phyloP scores from a whole-genome alignment of 257 asterid genomes.

The Salvia miltiorrhiza region DNA sequence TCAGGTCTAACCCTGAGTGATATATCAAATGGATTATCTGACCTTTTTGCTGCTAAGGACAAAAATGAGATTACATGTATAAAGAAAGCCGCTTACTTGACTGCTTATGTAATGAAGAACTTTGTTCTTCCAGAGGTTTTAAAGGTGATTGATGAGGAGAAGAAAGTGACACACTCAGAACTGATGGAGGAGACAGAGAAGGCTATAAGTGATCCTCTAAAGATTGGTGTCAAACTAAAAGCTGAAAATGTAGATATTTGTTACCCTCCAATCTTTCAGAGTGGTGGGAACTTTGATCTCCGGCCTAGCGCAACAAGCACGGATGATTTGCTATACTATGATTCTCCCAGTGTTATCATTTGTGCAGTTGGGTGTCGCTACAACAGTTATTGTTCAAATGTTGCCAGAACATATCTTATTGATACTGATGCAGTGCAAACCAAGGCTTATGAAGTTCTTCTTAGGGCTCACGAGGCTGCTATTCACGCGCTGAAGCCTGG shows the following conservation, averaged over 20 bases:
- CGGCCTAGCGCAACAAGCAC: slow-evolving; percentile 70
- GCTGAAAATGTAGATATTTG: slow-evolving; percentile 82
- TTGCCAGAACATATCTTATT: slow-evolving; percentile 65
- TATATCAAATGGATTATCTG: slow-evolving; percentile 55
- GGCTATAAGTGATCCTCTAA: slow-evolving; percentile 59
- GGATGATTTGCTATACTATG: slow-evolving; percentile 54
- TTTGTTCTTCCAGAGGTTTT: slow-evolving; percentile 66
- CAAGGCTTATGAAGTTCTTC: slow-evolving; percentile 69
- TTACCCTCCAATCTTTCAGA: slow-evolving; percentile 84
- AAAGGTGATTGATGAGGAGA: slow-evolving; percentile 69
- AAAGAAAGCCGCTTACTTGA: slow-evolving; percentile 64
- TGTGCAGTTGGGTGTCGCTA: slow-evolving; percentile 74
- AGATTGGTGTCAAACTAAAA: slow-evolving; percentile 61
- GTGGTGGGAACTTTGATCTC: slow-evolving; percentile 73
- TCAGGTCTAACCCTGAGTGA: slow-evolving; percentile 45
- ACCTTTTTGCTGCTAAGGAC: slow-evolving; percentile 62
- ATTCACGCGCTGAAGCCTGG: slow-evolving; percentile 65
- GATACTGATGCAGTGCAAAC: slow-evolving; percentile 51
- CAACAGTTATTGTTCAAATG: slow-evolving; percentile 74
- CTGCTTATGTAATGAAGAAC: slow-evolving; percentile 54
- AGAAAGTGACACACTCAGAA: slow-evolving; percentile 57
- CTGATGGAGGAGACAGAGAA: slow-evolving; percentile 75
- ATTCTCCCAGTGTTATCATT: slow-evolving; percentile 56
- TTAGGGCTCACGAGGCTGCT: slow-evolving; percentile 70
- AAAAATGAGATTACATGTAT: slow-evolving; percentile 46